These are phyloP conservation scores for Podila horticola DNA, from an alignment of 192 early-diverging fungal genomes.

Conservation along the genomic window DNA sequence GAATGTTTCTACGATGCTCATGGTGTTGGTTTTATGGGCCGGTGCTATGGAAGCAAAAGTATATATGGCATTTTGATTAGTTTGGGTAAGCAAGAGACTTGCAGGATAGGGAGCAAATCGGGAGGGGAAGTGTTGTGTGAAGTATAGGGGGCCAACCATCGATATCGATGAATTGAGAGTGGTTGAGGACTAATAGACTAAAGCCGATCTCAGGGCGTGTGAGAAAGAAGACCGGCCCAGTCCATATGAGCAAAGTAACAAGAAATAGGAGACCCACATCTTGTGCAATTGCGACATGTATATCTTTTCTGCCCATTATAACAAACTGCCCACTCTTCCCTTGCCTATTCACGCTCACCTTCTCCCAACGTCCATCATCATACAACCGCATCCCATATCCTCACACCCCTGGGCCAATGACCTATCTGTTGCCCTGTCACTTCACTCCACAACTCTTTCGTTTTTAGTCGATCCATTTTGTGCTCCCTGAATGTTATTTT, in stretches of 20 bases:
- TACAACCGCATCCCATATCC: not conserved
- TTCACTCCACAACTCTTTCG: not conserved
- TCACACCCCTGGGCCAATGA: not conserved
- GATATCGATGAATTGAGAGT: too few relatives aligned
- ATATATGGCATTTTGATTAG: not conserved
- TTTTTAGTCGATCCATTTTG: not conserved
- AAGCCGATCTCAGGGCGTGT: too few relatives aligned
- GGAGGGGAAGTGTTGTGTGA: too few relatives aligned
- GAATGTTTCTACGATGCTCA: slow-evolving; percentile 64
- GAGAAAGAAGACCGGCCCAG: too few relatives aligned
- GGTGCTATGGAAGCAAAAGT: not conserved
- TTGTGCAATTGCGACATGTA: not conserved
- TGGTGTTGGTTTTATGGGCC: slow-evolving; percentile 2
- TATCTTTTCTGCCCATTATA: not conserved
- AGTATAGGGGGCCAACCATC: too few relatives aligned
- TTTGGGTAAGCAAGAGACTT: too few relatives aligned
- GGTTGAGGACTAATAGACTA: too few relatives aligned
- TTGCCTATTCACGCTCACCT: not conserved
- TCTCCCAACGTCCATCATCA: not conserved
- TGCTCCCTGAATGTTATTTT: not conserved
- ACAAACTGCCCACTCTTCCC: not conserved
- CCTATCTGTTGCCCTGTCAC: not conserved
- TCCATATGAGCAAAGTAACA: not conserved
- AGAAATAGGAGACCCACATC: not conserved
- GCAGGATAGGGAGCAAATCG: too few relatives aligned